Evolutionary conservation across 2,329 filamentous ascomycete species (phyloP).

Genomic region (Aureobasidium sp.): DNA sequence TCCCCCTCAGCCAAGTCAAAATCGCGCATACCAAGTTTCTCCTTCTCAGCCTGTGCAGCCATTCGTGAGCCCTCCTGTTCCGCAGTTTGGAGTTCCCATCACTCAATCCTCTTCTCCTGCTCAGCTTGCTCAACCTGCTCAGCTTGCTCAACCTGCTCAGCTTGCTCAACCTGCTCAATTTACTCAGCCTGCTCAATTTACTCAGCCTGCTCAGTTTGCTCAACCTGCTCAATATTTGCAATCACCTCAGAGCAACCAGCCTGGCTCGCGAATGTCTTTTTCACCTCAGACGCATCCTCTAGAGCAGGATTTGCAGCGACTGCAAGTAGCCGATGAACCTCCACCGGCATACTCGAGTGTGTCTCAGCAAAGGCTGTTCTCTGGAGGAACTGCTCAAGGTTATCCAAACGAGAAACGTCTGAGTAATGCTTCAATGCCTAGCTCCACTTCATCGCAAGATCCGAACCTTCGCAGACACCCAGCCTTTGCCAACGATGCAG

Average conservation of each 20-base stretch:
- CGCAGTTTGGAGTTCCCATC: constrained; percentile 30
- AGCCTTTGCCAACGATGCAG: constrained; percentile 75
- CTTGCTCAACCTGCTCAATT: too few relatives aligned
- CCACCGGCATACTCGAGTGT: constrained; percentile 94
- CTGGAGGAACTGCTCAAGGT: constrained; percentile 40
- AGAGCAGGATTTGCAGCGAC: constrained; percentile 75
- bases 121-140: background rate
- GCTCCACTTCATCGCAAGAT: constrained; percentile 13
- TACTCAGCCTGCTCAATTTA: too few relatives aligned
- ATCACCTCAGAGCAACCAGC: constrained; percentile 4
- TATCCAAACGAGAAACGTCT: constrained; percentile 71
- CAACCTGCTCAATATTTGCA: constrained; percentile 4
- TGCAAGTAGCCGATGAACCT: constrained; percentile 72
- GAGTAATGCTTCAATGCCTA: constrained; percentile 28
- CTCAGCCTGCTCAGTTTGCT: background rate
- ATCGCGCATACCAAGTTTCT: constrained; percentile 12
- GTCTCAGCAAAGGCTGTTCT: constrained; percentile 25
- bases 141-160: constrained; percentile 4
- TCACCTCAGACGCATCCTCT: constrained; percentile 41
- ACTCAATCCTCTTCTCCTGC: background rate
- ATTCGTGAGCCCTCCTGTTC: constrained; percentile 20
- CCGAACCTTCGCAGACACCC: constrained; percentile 53
- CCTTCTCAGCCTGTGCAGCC: background rate
- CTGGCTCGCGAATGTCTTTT: constrained; percentile 3
- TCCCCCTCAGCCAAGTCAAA: constrained; percentile 38